These are phyloP conservation scores for Rhynchospora breviuscula DNA, from an alignment of 176 grass and related monocot species.

Conservation along the genomic window DNA sequence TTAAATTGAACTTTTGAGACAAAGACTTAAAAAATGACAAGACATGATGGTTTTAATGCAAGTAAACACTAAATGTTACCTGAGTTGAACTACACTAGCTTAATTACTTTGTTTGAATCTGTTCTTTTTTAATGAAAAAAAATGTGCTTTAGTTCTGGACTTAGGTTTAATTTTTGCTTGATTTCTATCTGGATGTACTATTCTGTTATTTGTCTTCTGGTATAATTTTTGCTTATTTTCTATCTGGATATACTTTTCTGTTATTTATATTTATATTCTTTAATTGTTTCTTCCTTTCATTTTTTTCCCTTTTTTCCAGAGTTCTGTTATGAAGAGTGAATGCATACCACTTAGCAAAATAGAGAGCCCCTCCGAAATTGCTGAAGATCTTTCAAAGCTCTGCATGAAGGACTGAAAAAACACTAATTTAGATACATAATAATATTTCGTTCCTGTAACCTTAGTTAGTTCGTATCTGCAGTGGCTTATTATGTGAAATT, in stretches of 20 bases:
- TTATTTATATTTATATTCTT: neutral
- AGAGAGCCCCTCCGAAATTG: neutral
- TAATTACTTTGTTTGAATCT: neutral
- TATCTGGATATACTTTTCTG: neutral
- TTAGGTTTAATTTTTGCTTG: neutral
- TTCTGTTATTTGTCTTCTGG: neutral
- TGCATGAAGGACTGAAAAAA: slow-evolving; percentile 2
- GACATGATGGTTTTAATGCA: neutral
- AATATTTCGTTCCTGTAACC: neutral
- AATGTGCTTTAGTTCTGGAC: neutral
- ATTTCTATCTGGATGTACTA: neutral
- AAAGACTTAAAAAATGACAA: neutral
- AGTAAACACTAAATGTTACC: neutral
- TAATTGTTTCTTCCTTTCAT: neutral
- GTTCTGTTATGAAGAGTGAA: neutral
- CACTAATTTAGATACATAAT: neutral
- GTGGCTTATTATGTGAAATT: too few relatives aligned
- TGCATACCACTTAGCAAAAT: neutral
- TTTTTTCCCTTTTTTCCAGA: neutral
- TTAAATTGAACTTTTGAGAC: neutral
- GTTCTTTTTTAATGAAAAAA: neutral
- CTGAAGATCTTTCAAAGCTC: slow-evolving; percentile 16
- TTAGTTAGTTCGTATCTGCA: neutral
- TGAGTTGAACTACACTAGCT: neutral
- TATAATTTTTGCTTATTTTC: neutral